Conservation (phyloP, 306 rosid species). For the Senna siamea region DNA sequence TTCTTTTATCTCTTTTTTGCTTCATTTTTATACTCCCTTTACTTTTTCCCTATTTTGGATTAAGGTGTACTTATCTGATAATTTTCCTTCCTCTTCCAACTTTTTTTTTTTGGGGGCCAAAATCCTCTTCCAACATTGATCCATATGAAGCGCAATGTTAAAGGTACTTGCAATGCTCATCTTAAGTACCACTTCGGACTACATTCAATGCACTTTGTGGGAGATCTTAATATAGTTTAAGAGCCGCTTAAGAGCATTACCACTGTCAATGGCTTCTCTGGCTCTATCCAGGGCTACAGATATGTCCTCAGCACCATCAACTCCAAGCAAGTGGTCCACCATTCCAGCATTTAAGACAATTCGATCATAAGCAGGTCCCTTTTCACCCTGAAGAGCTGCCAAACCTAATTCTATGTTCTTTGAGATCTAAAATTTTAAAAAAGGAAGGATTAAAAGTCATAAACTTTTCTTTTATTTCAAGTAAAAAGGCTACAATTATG, state of each 20-base stretch:
- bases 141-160: not conserved
- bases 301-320: conserved; percentile 85
- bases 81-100: conserved; percentile 31
- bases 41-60: not conserved
- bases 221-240: conserved; percentile 80
- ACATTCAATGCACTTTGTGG: conserved; percentile 51
- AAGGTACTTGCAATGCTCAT: conserved; percentile 25
- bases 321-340: conserved; percentile 95
- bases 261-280: conserved; percentile 92
- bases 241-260: conserved; percentile 80
- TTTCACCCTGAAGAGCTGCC: conserved; percentile 80
- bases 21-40: not conserved
- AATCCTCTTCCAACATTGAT: conserved; percentile 30
- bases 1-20: not conserved
- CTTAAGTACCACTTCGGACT: conserved; percentile 12
- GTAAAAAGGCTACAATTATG: not conserved
- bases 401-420: conserved; percentile 91
- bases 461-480: not conserved
- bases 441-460: conserved; percentile 29
- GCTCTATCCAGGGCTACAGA: conserved; percentile 79
- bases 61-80: not conserved
- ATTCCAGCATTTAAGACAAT: conserved; percentile 88
- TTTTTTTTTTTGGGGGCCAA: too few species aligned
- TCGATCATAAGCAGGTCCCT: conserved; percentile 93
- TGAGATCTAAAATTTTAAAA: conserved; percentile 57